Base-by-base conservation (phyloP, 805 yeast genomes). In the Saccharomycopsis sp. region DNA sequence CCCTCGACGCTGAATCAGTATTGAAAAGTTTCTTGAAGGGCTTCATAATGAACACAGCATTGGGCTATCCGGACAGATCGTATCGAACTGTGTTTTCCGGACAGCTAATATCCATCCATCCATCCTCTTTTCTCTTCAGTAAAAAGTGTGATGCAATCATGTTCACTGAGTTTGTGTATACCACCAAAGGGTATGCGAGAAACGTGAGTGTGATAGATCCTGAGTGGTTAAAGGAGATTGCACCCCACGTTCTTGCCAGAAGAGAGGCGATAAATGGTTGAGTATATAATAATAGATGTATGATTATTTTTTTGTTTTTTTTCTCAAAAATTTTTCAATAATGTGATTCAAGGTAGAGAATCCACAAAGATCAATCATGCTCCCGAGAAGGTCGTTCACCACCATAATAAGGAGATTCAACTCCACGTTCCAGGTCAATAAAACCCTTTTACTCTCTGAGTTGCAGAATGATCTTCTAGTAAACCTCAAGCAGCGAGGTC, bases 141-240 rank as follows among this genome's bases (percentile, higher is more conserved):
- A 72, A 73, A 49, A 72, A 74, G 50, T 68, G 77, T 34, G 95
- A 89, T 50, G 95, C 94, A 1, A 77, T 92, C 41, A 80, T 92
- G 94, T 92, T 86, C 63, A 77, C 87, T 27, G 98, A 92, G 60
- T 88, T 84, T 56, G 96, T 92, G 12, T 89, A 73, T 57, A 92
- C 98, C 1, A 73, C 88, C 10, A 86, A 86, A 58, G 95, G 95
- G 1, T 92, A 88, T 54, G 97, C 94, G 0, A 69, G 98, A 52
- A 80, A 69, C 48, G 95, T 88, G n/a, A 78, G 87, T 36, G 76
- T 80, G 12, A 71, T 92, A 19, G 83, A 85, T 54, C 61, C 85
- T 41, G 72, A 75, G 12, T 89, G 97, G 97, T 60, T 92, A 36
- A 89, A 82, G 54, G 92, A 83, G 48, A 68, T 78, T 2, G 83